A percentile compares a stretch with the other conserved stretches of the same genome.
These are phyloP conservation scores for Pseudozyma sp. DNA, from an alignment of 1,284 basidiomycete species.

Conservation along the genomic window DNA sequence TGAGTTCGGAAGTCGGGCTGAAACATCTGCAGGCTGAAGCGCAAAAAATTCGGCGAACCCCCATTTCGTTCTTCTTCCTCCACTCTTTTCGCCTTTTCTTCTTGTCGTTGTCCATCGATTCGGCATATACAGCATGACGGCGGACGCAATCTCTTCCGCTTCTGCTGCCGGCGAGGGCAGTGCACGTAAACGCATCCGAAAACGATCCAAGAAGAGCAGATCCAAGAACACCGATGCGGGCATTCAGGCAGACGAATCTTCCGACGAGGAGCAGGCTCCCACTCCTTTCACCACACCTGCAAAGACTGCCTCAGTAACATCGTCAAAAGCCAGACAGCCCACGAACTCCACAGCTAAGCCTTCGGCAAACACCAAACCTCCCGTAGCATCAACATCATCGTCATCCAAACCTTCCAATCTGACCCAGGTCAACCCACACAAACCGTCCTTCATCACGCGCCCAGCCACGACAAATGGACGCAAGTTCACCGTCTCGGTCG, in stretches of 20 bases:
- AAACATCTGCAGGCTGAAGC: too few species aligned
- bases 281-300: background rate
- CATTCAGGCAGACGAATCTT: slow-evolving; percentile 7
- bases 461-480: slow-evolving; percentile 23
- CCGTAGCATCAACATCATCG: background rate
- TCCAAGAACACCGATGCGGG: slow-evolving; percentile 1
- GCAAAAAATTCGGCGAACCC: too few species aligned
- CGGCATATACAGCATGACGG: slow-evolving; percentile 4
- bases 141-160: slow-evolving; percentile 1
- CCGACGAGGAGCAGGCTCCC: slow-evolving; percentile 10
- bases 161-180: slow-evolving; percentile 8
- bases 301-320: background rate
- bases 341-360: background rate
- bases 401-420: background rate
- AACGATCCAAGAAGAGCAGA: slow-evolving; percentile 16
- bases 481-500: slow-evolving; percentile 61
- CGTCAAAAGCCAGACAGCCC: background rate
- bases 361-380: background rate
- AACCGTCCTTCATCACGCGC: slow-evolving; percentile 46
- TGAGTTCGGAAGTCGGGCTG: too few species aligned
- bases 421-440: slow-evolving; percentile 44
- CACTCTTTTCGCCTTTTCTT: too few species aligned
- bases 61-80: too few species aligned
- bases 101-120: background rate
- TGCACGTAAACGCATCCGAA: slow-evolving; percentile 29